These are phyloP conservation scores for Quercus engelmannii DNA, from an alignment of 306 rosid genomes.

Conservation along the genomic window DNA sequence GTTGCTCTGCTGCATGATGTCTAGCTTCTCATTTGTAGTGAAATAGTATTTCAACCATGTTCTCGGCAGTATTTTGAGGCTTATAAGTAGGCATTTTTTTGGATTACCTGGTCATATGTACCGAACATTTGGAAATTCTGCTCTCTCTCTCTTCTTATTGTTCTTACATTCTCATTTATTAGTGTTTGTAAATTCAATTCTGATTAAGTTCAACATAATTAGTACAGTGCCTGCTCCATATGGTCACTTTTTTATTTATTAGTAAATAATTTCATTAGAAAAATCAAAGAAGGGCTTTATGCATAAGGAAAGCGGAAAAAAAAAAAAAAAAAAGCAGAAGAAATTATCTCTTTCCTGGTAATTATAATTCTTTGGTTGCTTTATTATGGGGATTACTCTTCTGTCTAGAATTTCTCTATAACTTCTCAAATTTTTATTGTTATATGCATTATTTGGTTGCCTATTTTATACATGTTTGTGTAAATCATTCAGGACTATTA, in stretches of 20 bases:
- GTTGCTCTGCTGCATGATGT: neutral
- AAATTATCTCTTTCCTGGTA: too few relatives aligned
- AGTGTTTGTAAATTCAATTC: neutral
- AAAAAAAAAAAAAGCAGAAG: too few relatives aligned
- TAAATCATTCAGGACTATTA: constrained; percentile 69
- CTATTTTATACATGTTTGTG: constrained; percentile 5
- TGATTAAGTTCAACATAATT: constrained; percentile 7
- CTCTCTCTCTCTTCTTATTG: neutral
- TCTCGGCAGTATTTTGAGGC: neutral
- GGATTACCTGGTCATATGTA: neutral
- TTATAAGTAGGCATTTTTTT: neutral
- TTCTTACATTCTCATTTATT: neutral
- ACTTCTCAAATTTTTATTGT: neutral
- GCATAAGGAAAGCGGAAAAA: too few relatives aligned
- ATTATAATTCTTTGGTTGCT: neutral
- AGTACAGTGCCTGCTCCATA: neutral
- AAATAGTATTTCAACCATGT: neutral
- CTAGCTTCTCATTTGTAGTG: neutral
- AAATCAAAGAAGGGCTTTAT: too few relatives aligned
- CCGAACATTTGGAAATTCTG: neutral
- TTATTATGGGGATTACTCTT: constrained; percentile 15
- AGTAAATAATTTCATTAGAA: too few relatives aligned
- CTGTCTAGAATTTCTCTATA: neutral
- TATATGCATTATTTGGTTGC: constrained; percentile 13
- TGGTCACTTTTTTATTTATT: neutral